Evolutionary conservation across 2,329 filamentous ascomycete species (phyloP), one percentile per base, ranked within the genome.

Genomic region (Aureobasidium sp.): DNA sequence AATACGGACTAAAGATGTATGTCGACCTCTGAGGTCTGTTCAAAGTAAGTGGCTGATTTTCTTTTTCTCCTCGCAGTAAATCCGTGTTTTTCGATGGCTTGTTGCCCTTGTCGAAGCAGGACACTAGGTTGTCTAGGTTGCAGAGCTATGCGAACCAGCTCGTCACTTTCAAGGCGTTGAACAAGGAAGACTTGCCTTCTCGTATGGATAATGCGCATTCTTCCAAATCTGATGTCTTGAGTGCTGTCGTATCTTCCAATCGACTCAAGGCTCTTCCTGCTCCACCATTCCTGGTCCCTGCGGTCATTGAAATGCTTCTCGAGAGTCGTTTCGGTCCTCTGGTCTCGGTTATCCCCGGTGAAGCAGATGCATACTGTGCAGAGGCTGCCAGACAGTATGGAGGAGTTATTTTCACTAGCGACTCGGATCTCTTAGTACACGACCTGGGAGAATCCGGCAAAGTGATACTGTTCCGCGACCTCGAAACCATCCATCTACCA

Each of bases 31-130:
- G 11, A 27, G 25, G 35, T 53, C 49, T 15, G 33, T 64, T 61
- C 61, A 55, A 42, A 54, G n/a, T 58, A 43, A 47, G 38, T 33
- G 60, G 68, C 66, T 65, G 19, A 57, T 54, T 57, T 15, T 46
- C 17, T 29, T 29, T 45, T 59, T 33, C 31, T 43, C 49, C 46
- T 31, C 17, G 9, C 65, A 89, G 85, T 65, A 75, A 82, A 61
- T 83, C 80, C 49, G 88, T 96, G 57, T 91, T 87, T 70, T 96
- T 97, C 67, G 93, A 97, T 71, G 91, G 91, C 15, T 86, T 84
- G 60, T 78, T 97, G 0, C 93, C 93, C 0, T 61, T 70, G 0
- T 72, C 77, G 4, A 96, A 96, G 69, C 78, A 80, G 35, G 70
- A 74, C 0, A 82, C 84, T 7, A 82, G 90, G 4, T 74, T 85